Base-by-base conservation (phyloP, 305 asterid genomes). In the Fraxinus angustifolia region DNA sequence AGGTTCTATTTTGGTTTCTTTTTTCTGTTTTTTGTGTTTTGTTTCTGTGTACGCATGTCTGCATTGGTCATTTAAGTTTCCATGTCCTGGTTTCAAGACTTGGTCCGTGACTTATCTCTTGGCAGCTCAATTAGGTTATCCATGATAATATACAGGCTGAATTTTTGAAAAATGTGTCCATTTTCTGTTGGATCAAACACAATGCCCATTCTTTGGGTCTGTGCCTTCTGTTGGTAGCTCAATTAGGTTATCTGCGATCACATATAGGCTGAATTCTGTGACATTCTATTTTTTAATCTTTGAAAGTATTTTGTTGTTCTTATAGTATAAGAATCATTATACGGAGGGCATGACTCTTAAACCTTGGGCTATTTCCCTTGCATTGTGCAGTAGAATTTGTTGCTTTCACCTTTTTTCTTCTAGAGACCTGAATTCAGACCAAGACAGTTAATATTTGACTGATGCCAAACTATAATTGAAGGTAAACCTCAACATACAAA, bases 1-100 rank as follows among this genome's bases (percentile, higher is more conserved):
- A 96, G 99, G 99, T 94, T 89, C 74, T 84, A 17, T 56, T 67
- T 28, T 11, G 7, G 12, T 65, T 65, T 26, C 14, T 67, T 1
- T 40, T 40, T 38, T 23, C 21, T 8, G 26, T 28, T 65, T 28
- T 67, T 67, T 12, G 12, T 65, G 23, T 26, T 10, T 26, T 28
- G 28, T 67, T 28, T 0, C 3, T 67, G 33, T 56, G 65, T 17
- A 72, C 14, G 79, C 5, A 23, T 73, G 34, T 56, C 65, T 65
- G 35, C 34, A 10, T 65, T 21, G 35, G n/a, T 65, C 34, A 26
- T 65, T 33, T 65, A 21, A 3, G 34, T 65, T 21, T 21, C 34
- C n/a, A 23, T 23, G 72, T 65, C 26, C 14, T 1, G 6, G 72
- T 50, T 21, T 65, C 14, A 21, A 65, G 34, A 11, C 72, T 21